Conservation (phyloP, 2,329 filamentous ascomycete genomes). For the Penicillium sp. region DNA sequence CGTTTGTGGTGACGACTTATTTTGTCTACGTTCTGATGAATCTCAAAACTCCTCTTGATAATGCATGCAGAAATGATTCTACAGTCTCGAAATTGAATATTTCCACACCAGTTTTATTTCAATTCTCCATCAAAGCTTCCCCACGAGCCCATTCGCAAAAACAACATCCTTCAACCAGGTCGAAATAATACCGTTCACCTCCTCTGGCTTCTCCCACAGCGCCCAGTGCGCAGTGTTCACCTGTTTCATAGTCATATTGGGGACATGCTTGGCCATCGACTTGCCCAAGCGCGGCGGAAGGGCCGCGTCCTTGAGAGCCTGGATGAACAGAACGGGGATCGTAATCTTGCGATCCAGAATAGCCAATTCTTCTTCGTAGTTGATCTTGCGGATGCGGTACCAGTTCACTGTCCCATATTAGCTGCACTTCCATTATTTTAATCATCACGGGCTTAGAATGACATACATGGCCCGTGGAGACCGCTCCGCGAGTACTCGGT, state of each 20-base stretch:
- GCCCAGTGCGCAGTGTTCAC: slow-evolving; percentile 81
- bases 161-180: slow-evolving; percentile 66
- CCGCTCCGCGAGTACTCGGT: slow-evolving; percentile 71
- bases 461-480: slow-evolving; percentile 69
- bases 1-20: neutral
- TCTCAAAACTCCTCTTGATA: neutral
- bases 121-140: slow-evolving; percentile 43
- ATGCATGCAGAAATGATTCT: neutral
- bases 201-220: slow-evolving; percentile 69
- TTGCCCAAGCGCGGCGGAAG: slow-evolving; percentile 70
- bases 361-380: slow-evolving; percentile 71
- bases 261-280: slow-evolving; percentile 70
- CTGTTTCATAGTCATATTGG: slow-evolving; percentile 64
- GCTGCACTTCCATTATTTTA: neutral
- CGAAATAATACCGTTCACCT: slow-evolving; percentile 69
- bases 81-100: neutral
- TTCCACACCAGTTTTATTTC: neutral
- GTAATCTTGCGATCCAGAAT: slow-evolving; percentile 49
- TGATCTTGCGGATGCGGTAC: slow-evolving; percentile 76
- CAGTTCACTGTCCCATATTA: slow-evolving; percentile 64
- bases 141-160: slow-evolving; percentile 45
- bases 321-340: slow-evolving; percentile 73
- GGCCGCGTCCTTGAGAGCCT: slow-evolving; percentile 69
- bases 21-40: neutral
- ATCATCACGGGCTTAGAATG: neutral